Evolutionary conservation across 805 yeast species (phyloP).

Genomic region (Lipomyces spencermartinsiae): DNA sequence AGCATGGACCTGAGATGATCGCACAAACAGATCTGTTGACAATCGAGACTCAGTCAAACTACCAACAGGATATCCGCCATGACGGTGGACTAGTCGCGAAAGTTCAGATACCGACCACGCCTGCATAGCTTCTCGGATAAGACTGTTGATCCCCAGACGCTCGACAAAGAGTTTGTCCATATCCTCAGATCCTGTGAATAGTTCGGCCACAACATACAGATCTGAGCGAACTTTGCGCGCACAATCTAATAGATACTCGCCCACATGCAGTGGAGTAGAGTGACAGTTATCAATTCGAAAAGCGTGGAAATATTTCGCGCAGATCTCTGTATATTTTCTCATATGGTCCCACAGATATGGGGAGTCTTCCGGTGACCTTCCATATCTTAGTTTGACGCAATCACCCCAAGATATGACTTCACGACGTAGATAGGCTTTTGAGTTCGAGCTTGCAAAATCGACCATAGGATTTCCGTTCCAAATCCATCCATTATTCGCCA

Average conservation of each 20-base stretch:
- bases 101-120: conserved; percentile 88
- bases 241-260: conserved; percentile 82
- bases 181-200: conserved; percentile 90
- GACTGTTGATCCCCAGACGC: conserved; percentile 83
- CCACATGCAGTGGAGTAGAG: conserved; percentile 95
- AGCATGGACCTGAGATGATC: conserved; percentile 85
- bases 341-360: conserved; percentile 90
- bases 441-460: conserved; percentile 83
- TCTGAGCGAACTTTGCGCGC: conserved; percentile 87
- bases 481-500: conserved; percentile 98
- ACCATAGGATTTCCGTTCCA: conserved; percentile 96
- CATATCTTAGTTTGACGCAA: conserved; percentile 91
- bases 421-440: conserved; percentile 84
- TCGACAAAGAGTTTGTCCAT: conserved; percentile 91
- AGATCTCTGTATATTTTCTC: conserved; percentile 72
- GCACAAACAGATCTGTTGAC: conserved; percentile 53
- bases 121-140: conserved; percentile 97
- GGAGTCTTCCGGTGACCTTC: conserved; percentile 75
- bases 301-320: conserved; percentile 81
- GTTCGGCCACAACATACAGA: conserved; percentile 90
- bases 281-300: conserved; percentile 95
- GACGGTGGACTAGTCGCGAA: conserved; percentile 83
- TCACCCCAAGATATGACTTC: conserved; percentile 98
- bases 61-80: conserved; percentile 96
- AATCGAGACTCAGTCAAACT: conserved; percentile 63